Evolutionary conservation across 805 yeast species (phyloP).

Genomic region (Saccharomycopsis babjevae): DNA sequence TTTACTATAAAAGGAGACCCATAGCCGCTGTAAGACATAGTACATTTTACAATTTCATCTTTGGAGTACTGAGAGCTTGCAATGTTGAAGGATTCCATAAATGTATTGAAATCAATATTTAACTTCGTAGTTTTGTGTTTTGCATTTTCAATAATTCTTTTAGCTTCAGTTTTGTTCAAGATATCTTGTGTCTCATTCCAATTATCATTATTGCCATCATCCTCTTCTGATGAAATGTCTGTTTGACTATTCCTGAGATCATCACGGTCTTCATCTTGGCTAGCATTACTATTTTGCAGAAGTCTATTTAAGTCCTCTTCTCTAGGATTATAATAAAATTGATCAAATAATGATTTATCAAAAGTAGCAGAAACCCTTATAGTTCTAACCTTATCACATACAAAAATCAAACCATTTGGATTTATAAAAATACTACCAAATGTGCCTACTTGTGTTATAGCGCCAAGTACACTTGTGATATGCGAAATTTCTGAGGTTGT

Average conservation of each 20-base stretch:
- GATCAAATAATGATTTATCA: slow-evolving; percentile 29
- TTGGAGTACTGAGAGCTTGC: slow-evolving; percentile 19
- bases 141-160: slow-evolving; percentile 11
- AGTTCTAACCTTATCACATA: slow-evolving; percentile 37
- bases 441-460: slow-evolving; percentile 32
- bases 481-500: slow-evolving; percentile 38
- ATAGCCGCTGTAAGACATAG: slow-evolving; percentile 37
- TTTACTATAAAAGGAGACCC: slow-evolving; percentile 46
- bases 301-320: slow-evolving; percentile 9
- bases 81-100: slow-evolving; percentile 42
- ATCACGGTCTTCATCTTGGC: slow-evolving; percentile 17
- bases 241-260: slow-evolving; percentile 19
- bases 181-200: slow-evolving; percentile 4
- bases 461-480: slow-evolving; percentile 34
- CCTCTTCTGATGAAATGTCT: slow-evolving; percentile 4
- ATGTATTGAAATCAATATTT: slow-evolving; percentile 35
- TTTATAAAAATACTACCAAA: slow-evolving; percentile 35
- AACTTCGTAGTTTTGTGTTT: slow-evolving; percentile 23
- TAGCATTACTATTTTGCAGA: slow-evolving; percentile 8
- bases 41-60: slow-evolving; percentile 30
- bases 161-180: background rate
- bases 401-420: slow-evolving; percentile 41
- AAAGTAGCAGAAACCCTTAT: slow-evolving; percentile 27
- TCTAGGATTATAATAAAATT: slow-evolving; percentile 22
- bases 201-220: background rate